Evolutionary conservation across 2,329 filamentous ascomycete genomes (phyloP), one percentile per base, ranked within the genome.

Genomic region (Colletotrichum zoysiae): DNA sequence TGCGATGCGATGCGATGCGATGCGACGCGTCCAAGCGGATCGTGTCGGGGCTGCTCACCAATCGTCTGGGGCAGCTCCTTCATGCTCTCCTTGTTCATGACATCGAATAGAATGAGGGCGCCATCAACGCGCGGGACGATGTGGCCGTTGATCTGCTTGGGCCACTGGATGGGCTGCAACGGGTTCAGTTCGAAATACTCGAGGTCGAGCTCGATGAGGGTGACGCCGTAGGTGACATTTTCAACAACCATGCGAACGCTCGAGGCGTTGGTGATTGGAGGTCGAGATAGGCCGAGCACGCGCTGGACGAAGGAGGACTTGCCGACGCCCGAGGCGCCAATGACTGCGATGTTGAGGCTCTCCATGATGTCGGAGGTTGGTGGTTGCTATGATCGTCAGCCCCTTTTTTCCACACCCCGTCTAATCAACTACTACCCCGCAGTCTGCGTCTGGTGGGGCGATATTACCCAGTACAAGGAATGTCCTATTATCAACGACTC

Each of bases 41-140:
- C 56, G 62, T 33, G 53, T 67, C 23, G 26, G 64, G 71, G 89
- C 92, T 89, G 30, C 87, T 89, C 87, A 97, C 95, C 90, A 79
- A 97, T 85, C 74, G 93, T 90, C 76, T 92, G 89, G 51, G 93
- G 91, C 66, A 97, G 86, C 72, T 92, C 89, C 71, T 88, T 87
- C 76, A 97, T 89, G 79, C 91, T 95, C 72, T 91, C 89, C 76
- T 90, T 88, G 79, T 93, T 92, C 81, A 91, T 93, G 56, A 97
- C 92, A 86, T 98, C 94, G 85, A 97, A 97, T 60, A 98, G 84
- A 70, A 95, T 89, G 76, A 98, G 84, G 57, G 93, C 94, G 26
- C 93, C 95, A 78, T 98, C 93, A 77, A 97, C 88, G 51, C 87
- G 88, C 61, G 94, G 93, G 71, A 93, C 86, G 73, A 91, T 88